These are phyloP conservation scores for Phytophthora fragariaefolia DNA, from an alignment of 352 stramenopile species.

Conservation along the genomic window DNA sequence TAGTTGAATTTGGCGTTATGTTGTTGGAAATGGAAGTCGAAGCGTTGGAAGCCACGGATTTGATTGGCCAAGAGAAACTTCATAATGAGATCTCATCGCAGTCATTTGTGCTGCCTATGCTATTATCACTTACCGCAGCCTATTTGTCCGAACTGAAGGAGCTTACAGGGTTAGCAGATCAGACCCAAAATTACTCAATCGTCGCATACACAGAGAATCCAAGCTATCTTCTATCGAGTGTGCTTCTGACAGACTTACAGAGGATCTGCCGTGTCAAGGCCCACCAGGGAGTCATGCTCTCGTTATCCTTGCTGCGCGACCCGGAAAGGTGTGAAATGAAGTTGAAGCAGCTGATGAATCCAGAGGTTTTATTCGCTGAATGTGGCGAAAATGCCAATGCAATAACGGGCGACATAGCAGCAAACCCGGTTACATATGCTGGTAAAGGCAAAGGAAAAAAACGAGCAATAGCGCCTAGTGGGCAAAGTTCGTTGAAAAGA, in stretches of 20 bases:
- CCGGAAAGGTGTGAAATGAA: conserved; percentile 45
- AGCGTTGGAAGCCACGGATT: not conserved
- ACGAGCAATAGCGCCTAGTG: conserved; percentile 7
- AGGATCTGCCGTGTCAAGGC: conserved; percentile 50
- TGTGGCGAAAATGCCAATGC: not conserved
- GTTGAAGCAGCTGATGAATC: conserved; percentile 53
- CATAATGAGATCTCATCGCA: not conserved
- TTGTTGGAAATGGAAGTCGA: conserved; percentile 55
- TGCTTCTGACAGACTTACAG: conserved; percentile 49
- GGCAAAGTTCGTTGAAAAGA: conserved; percentile 4
- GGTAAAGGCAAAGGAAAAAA: conserved; percentile 38
- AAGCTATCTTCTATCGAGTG: conserved; percentile 40
- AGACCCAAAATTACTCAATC: conserved; percentile 23
- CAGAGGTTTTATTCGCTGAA: conserved; percentile 51
- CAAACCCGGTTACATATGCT: not conserved
- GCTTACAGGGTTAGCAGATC: conserved; percentile 26
- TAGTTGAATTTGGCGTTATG: conserved; percentile 49
- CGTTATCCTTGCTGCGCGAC: conserved; percentile 55
- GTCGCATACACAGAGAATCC: conserved; percentile 31
- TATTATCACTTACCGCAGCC: conserved; percentile 41
- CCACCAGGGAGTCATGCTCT: conserved; percentile 67
- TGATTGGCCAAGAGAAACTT: not conserved
- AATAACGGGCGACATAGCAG: not conserved
- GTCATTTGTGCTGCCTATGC: conserved; percentile 45
- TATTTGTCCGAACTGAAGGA: conserved; percentile 42